Percentiles rank a stretch among this genome's conserved stretches.
Evolutionary conservation across 768 basidiomycete species (phyloP).

Genomic region (Ephemerocybe angulata): DNA sequence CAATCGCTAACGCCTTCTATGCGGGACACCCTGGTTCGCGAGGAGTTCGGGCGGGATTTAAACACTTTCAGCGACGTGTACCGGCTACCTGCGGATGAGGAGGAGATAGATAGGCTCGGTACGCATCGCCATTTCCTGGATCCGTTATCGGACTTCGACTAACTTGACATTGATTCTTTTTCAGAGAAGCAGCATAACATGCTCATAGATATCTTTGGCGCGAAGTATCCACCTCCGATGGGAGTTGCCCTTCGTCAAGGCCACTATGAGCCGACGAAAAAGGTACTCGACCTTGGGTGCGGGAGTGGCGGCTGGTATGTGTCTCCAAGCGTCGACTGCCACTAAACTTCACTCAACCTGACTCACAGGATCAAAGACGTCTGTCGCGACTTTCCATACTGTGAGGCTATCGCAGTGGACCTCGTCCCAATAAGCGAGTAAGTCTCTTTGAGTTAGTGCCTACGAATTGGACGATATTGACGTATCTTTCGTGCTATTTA

Average conservation of each 20-base stretch:
- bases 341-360: background rate
- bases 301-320: conserved; percentile 72
- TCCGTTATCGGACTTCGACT: conserved; percentile 7
- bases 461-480: too few relatives aligned
- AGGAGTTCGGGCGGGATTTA: conserved; percentile 65
- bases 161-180: background rate
- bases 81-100: conserved; percentile 72
- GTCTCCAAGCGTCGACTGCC: background rate
- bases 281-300: conserved; percentile 74
- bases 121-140: conserved; percentile 18
- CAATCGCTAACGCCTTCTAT: conserved; percentile 65
- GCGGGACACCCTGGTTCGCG: conserved; percentile 52
- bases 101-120: conserved; percentile 74
- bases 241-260: conserved; percentile 57
- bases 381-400: conserved; percentile 68
- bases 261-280: conserved; percentile 35
- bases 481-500: background rate
- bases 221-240: conserved; percentile 59
- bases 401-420: conserved; percentile 70
- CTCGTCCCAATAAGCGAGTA: conserved; percentile 69
- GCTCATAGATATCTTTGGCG: conserved; percentile 60
- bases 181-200: conserved; percentile 67
- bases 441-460: background rate
- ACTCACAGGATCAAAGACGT: conserved; percentile 60
- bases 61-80: conserved; percentile 83